These are phyloP conservation scores for Xylariaceae sp. DNA, from an alignment of 2,329 filamentous ascomycete genomes.

Conservation along the genomic window DNA sequence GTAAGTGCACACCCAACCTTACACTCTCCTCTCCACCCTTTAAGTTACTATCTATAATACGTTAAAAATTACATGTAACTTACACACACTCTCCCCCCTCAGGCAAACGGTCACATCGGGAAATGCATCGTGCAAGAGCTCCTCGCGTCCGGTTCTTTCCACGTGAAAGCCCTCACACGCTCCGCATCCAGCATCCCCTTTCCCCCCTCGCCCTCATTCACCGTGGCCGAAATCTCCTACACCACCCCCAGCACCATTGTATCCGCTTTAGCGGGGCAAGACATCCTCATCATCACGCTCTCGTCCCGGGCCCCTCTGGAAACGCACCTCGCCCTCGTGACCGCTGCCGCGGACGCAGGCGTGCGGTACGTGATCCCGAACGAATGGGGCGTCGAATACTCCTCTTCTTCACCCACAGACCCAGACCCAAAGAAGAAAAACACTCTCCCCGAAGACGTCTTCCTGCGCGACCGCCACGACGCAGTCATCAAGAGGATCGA, in stretches of 20 bases:
- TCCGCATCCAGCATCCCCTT: slow-evolving; percentile 37
- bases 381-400: slow-evolving; percentile 38
- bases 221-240: slow-evolving; percentile 40
- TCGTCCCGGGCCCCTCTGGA: slow-evolving; percentile 37
- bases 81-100: slow-evolving; percentile 1
- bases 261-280: slow-evolving; percentile 46
- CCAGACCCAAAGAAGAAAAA: too few species aligned
- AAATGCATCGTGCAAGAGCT: slow-evolving; percentile 36
- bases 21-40: too few species aligned
- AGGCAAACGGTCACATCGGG: slow-evolving; percentile 41
- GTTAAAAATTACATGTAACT: slow-evolving; percentile 5
- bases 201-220: too few species aligned
- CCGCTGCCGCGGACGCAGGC: slow-evolving; percentile 49
- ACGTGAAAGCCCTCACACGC: slow-evolving; percentile 47
- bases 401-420: too few species aligned
- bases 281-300: slow-evolving; percentile 54
- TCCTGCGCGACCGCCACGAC: slow-evolving; percentile 18
- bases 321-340: slow-evolving; percentile 33
- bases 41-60: background rate
- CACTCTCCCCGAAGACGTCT: slow-evolving; percentile 30
- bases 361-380: slow-evolving; percentile 54
- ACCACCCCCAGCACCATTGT: slow-evolving; percentile 39
- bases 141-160: slow-evolving; percentile 43
- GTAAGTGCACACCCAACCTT: slow-evolving; percentile 33
- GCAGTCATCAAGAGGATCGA: slow-evolving; percentile 35